phyloP scores from a whole-genome alignment of 2,329 filamentous ascomycete species.

The Elsinoe perseae region DNA sequence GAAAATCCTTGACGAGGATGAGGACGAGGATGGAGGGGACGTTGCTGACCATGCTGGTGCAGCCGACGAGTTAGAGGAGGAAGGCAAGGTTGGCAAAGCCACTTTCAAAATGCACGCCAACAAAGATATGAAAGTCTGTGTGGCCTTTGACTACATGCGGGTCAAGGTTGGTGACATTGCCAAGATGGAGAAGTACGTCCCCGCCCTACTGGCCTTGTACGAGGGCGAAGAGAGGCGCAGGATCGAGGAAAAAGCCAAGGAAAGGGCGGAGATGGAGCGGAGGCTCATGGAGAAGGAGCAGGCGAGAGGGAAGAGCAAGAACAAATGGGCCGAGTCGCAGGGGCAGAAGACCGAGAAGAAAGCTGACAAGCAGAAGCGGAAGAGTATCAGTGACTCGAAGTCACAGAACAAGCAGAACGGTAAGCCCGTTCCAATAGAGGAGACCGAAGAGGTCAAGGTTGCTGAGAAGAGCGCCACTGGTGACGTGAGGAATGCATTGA shows the following conservation, averaged over 20 bases:
- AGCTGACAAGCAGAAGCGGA: neutral
- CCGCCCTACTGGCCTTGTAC: constrained; percentile 52
- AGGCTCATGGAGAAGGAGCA: constrained; percentile 24
- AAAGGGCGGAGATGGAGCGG: constrained; percentile 18
- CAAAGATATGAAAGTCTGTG: constrained; percentile 55
- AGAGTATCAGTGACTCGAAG: neutral
- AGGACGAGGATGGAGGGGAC: constrained; percentile 14
- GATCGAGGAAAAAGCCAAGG: constrained; percentile 22
- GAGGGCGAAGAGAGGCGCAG: constrained; percentile 36
- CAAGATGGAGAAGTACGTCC: constrained; percentile 55
- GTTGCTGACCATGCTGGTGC: constrained; percentile 6
- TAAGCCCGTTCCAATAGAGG: neutral
- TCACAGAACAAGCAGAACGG: neutral
- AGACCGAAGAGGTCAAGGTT: neutral
- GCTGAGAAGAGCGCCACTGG: neutral
- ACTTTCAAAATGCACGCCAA: constrained; percentile 33
- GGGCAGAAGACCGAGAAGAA: constrained; percentile 1
- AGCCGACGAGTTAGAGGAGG: constrained; percentile 18
- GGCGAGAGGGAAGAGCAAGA: constrained; percentile 18
- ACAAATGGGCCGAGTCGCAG: constrained; percentile 15
- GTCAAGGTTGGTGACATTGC: constrained; percentile 63
- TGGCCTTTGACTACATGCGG: constrained; percentile 74
- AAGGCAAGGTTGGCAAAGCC: constrained; percentile 17
- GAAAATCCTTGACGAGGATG: constrained; percentile 25
- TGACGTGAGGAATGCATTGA: neutral